Base-by-base conservation (phyloP, 2,329 filamentous ascomycete genomes). In the Ascochyta koolunga region DNA sequence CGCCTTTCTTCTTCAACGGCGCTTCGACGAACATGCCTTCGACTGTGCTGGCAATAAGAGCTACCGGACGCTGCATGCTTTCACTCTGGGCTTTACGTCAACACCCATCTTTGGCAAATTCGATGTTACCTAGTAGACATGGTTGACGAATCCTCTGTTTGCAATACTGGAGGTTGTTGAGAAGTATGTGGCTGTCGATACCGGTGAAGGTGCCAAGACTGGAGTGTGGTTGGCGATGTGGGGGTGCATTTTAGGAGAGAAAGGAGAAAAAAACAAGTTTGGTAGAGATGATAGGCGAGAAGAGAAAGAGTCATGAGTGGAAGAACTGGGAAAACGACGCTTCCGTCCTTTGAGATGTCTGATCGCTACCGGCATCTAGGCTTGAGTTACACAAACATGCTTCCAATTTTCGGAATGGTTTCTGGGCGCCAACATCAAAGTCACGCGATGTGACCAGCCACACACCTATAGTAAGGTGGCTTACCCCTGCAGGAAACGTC, bases 121-220 rank as follows among this genome's bases (percentile, higher is more conserved):
- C 7, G 48, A 49, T 7, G 32, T 58, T 9, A 38, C 11, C 2
- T 61, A 56, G 61, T 50, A 44, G 0, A 52, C 50, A 7, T 60
- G 56, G 60, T 9, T 61, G 1, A 25, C 39, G 2, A 53, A 61
- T 36, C 56, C 60, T 2, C n/a, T 47, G 5, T 63, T 61, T 16
- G 45, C 56, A 2, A 3, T 59, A 2, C 40, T 64, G 13, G 58
- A 57, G 9, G 25, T 10, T 3, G 59, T 50, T 2, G 52, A 63
- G 33, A 58, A 43, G 4, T 45, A 31, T 13, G 10, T 58, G 16
- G 60, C 53, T 1, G 50, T 58, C 1, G 36, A 50, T 19, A 55
- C 56, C 16, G 45, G 56, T 29, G 50, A 65, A 33, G 58, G 58
- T 5, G 56, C 52, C 10, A 60, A 58, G 48, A 60, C 58, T 7